A percentile compares a stretch with the other conserved stretches of the same genome.
These are phyloP conservation scores for Cryoendolithus antarcticus DNA, from an alignment of 2,329 filamentous ascomycete genomes.

Conservation along the genomic window DNA sequence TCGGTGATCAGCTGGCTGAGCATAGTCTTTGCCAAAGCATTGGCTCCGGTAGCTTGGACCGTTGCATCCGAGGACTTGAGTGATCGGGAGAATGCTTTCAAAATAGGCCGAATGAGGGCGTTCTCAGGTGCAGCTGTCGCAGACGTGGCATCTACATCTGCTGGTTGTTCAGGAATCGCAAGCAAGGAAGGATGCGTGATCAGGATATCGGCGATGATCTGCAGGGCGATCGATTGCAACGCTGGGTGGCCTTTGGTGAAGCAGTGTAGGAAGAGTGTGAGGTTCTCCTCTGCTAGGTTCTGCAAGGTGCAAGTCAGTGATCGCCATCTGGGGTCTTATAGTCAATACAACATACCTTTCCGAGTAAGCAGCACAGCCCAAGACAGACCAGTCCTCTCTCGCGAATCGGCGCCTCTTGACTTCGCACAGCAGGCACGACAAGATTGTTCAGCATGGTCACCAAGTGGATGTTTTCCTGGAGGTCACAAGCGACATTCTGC, in stretches of 20 bases:
- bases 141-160: constrained; percentile 23
- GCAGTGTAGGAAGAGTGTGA: constrained; percentile 67
- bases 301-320: not conserved
- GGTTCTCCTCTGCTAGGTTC: constrained; percentile 6
- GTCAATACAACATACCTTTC: constrained; percentile 44
- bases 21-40: constrained; percentile 74
- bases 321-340: not conserved
- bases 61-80: constrained; percentile 60
- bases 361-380: constrained; percentile 80
- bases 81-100: constrained; percentile 77
- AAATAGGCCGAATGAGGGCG: constrained; percentile 46
- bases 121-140: constrained; percentile 33
- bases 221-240: constrained; percentile 77
- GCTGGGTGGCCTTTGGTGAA: constrained; percentile 85
- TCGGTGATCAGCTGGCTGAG: constrained; percentile 69
- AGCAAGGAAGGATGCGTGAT: constrained; percentile 78
- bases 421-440: constrained; percentile 86
- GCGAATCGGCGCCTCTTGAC: constrained; percentile 81
- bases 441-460: constrained; percentile 97
- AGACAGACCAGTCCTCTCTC: constrained; percentile 83
- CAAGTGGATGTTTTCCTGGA: constrained; percentile 83
- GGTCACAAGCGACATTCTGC: constrained; percentile 74
- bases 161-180: constrained; percentile 39
- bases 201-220: constrained; percentile 86
- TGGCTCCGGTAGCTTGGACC: constrained; percentile 69